phyloP scores from a whole-genome alignment of 306 rosid genomes.

The Senna siamea region DNA sequence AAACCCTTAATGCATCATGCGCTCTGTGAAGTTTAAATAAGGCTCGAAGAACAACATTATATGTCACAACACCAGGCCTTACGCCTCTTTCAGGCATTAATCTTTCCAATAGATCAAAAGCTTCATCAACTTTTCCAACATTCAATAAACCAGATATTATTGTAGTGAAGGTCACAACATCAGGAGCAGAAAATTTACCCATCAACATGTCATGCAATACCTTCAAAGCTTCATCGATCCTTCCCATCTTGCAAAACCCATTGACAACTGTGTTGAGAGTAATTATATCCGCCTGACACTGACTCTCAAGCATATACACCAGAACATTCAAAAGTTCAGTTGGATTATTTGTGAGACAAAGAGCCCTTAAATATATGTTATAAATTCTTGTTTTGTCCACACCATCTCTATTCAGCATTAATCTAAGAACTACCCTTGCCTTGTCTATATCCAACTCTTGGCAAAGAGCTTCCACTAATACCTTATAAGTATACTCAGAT shows the following conservation, averaged over 20 bases:
- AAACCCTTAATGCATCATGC: constrained; percentile 57
- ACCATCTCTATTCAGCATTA: constrained; percentile 60
- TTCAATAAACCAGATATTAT: constrained; percentile 65
- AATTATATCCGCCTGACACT: constrained; percentile 69
- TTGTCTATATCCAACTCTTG: constrained; percentile 53
- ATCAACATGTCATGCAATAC: constrained; percentile 69
- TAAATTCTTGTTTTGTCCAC: constrained; percentile 70
- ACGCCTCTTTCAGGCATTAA: constrained; percentile 66
- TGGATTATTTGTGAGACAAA: constrained; percentile 64
- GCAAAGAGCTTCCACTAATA: constrained; percentile 70
- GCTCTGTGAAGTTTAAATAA: constrained; percentile 61
- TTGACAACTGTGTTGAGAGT: constrained; percentile 78
- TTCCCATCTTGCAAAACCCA: constrained; percentile 81
- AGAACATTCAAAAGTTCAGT: constrained; percentile 80
- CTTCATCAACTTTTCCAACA: constrained; percentile 65
- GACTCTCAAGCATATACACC: constrained; percentile 72
- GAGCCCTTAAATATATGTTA: constrained; percentile 80
- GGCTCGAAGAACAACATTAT: constrained; percentile 69
- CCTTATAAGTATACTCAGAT: constrained; percentile 69
- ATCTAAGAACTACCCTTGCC: constrained; percentile 68
- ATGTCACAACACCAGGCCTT: constrained; percentile 70
- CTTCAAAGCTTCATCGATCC: constrained; percentile 71
- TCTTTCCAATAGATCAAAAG: constrained; percentile 49
- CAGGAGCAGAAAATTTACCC: constrained; percentile 76
- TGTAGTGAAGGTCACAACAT: constrained; percentile 80